phyloP scores from a whole-genome alignment of 73 alveolate genomes.

The Tetrahymena borealis region DNA sequence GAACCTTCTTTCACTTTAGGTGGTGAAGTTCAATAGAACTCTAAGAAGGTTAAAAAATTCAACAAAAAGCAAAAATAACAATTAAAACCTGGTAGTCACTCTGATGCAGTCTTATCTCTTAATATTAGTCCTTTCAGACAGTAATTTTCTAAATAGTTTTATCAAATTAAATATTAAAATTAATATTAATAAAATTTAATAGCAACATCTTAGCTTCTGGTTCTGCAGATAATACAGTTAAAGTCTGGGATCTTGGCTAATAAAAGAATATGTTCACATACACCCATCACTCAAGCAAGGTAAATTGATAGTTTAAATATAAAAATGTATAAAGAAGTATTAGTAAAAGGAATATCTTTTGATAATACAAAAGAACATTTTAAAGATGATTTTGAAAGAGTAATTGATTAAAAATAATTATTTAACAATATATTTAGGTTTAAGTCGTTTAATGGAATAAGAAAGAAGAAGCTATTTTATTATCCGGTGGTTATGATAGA shows the following conservation, averaged over 20 bases:
- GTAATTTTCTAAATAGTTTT: not conserved
- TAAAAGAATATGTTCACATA: conserved; percentile 54
- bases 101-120: conserved; percentile 87
- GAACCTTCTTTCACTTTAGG: conserved; percentile 91
- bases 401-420: too few relatives aligned
- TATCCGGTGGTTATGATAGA: conserved; percentile 88
- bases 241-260: conserved; percentile 89
- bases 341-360: too few relatives aligned
- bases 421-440: conserved; percentile 17
- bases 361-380: too few relatives aligned
- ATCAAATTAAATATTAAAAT: not conserved
- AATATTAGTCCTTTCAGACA: conserved; percentile 60
- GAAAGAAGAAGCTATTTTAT: conserved; percentile 67
- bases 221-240: conserved; percentile 89
- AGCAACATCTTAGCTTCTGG: conserved; percentile 88
- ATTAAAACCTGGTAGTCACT: conserved; percentile 73
- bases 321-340: too few relatives aligned
- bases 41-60: conserved; percentile 32
- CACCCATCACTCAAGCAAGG: conserved; percentile 78
- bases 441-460: conserved; percentile 86
- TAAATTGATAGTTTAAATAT: not conserved
- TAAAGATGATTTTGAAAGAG: too few relatives aligned
- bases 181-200: conserved; percentile 27
- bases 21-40: conserved; percentile 49
- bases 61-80: conserved; percentile 68